phyloP scores from a whole-genome alignment of 2,329 filamentous ascomycete genomes.

The Clonostachys solani region DNA sequence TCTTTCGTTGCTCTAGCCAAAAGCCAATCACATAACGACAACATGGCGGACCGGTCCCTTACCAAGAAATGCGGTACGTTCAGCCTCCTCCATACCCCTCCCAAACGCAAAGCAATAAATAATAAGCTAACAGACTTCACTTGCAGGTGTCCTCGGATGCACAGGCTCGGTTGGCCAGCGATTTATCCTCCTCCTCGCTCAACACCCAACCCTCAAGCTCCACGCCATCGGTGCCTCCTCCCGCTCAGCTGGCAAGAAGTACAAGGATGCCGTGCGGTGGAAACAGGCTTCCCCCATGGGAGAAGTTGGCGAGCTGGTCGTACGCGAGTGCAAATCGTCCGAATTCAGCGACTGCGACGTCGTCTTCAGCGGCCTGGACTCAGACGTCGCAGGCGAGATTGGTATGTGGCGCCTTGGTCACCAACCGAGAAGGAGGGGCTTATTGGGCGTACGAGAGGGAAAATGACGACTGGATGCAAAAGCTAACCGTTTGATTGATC shows the following conservation, averaged over 20 bases:
- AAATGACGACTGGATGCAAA: background rate
- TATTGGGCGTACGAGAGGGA: background rate
- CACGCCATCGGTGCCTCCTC: slow-evolving; percentile 87
- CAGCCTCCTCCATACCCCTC: slow-evolving; percentile 6
- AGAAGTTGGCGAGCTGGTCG: slow-evolving; percentile 72
- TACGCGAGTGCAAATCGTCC: slow-evolving; percentile 78
- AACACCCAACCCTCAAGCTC: slow-evolving; percentile 82
- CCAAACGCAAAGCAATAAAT: background rate
- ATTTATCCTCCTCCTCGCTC: slow-evolving; percentile 86
- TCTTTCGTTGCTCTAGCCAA: too few species aligned
- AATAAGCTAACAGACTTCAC: slow-evolving; percentile 27
- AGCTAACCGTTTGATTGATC: background rate
- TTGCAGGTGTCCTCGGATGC: slow-evolving; percentile 72
- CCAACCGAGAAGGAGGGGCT: background rate
- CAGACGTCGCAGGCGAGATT: slow-evolving; percentile 87
- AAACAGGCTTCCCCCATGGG: slow-evolving; percentile 87
- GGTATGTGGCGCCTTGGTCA: slow-evolving; percentile 52
- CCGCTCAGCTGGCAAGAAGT: slow-evolving; percentile 87
- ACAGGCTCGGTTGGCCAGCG: slow-evolving; percentile 94
- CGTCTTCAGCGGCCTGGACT: slow-evolving; percentile 88
- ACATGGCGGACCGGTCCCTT: slow-evolving; percentile 39
- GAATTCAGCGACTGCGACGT: slow-evolving; percentile 89
- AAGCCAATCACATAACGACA: background rate
- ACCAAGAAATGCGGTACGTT: slow-evolving; percentile 55
- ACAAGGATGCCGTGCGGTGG: slow-evolving; percentile 92